Percentiles rank a stretch among this genome's conserved stretches.
phyloP scores from a whole-genome alignment of 164 flowering plant species.

The Kingdonia uniflora region DNA sequence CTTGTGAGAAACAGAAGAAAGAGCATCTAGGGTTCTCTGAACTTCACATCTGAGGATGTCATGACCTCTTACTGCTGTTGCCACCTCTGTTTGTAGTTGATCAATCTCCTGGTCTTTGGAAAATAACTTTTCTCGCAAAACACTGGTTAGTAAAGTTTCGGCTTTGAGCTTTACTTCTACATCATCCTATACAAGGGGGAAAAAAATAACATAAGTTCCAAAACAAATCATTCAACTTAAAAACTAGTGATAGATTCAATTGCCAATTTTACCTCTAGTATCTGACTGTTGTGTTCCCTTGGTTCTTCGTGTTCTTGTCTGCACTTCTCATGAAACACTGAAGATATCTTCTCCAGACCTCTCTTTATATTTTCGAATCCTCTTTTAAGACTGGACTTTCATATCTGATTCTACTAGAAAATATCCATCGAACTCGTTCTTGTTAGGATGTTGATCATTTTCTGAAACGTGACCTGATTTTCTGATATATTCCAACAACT shows the following conservation, averaged over 20 bases:
- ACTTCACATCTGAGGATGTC: constrained; percentile 70
- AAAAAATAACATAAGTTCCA: too few species aligned
- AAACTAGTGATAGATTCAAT: too few species aligned
- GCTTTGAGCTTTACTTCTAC: constrained; percentile 51
- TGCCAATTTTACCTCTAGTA: constrained; percentile 26
- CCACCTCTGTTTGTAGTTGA: constrained; percentile 80
- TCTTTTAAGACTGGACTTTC: constrained; percentile 68
- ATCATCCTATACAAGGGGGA: constrained; percentile 23
- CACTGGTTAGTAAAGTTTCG: constrained; percentile 57
- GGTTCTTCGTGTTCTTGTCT: constrained; percentile 13
- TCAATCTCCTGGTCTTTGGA: constrained; percentile 70
- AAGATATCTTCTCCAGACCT: constrained; percentile 47
- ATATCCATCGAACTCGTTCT: constrained; percentile 40
- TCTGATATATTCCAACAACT: constrained; percentile 48
- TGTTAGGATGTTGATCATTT: constrained; percentile 17
- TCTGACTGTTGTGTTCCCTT: constrained; percentile 16
- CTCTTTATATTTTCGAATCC: constrained; percentile 50
- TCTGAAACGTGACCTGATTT: constrained; percentile 20
- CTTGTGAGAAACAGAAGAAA: constrained; percentile 58
- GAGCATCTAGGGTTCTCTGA: constrained; percentile 54
- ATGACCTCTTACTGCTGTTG: constrained; percentile 67
- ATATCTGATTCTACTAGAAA: constrained; percentile 65
- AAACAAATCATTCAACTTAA: too few species aligned
- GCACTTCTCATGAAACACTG: constrained; percentile 51
- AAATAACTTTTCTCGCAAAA: constrained; percentile 64